A percentile compares a stretch with the other conserved stretches of the same genome.
These are phyloP conservation scores for Fusarium papillatum DNA, from an alignment of 2,329 filamentous ascomycete species.

Conservation along the genomic window DNA sequence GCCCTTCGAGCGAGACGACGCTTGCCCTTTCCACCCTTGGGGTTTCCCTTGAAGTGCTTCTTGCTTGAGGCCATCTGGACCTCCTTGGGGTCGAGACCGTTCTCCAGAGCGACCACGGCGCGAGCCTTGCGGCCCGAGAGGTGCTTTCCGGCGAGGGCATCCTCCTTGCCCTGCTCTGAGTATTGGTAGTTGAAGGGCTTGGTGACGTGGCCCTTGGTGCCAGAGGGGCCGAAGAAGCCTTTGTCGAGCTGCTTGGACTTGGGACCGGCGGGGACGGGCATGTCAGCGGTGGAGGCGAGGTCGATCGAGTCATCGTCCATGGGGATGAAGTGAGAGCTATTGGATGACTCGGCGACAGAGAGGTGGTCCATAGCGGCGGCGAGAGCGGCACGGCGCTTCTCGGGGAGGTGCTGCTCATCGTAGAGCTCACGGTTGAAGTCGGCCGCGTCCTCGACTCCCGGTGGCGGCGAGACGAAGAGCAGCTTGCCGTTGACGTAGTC, in stretches of 20 bases:
- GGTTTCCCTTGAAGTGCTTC: slow-evolving; percentile 94
- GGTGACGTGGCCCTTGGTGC: slow-evolving; percentile 75
- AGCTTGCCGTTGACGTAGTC: slow-evolving; percentile 98
- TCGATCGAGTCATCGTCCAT: slow-evolving; percentile 48
- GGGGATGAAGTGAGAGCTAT: slow-evolving; percentile 41
- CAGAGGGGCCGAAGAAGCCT: slow-evolving; percentile 84
- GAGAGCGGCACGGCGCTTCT: slow-evolving; percentile 80
- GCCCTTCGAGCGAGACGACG: slow-evolving; percentile 37
- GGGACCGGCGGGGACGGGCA: slow-evolving; percentile 69
- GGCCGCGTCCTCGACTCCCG: slow-evolving; percentile 75
- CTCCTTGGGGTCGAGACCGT: slow-evolving; percentile 86
- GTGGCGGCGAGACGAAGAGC: slow-evolving; percentile 91
- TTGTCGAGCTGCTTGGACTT: slow-evolving; percentile 87
- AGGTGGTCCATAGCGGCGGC: slow-evolving; percentile 63
- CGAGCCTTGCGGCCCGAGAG: slow-evolving; percentile 87
- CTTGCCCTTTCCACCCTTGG: slow-evolving; percentile 70
- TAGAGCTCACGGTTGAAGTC: slow-evolving; percentile 94
- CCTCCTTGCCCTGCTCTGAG: slow-evolving; percentile 77
- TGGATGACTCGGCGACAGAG: slow-evolving; percentile 51
- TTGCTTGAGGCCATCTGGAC: slow-evolving; percentile 77
- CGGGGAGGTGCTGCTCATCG: slow-evolving; percentile 83
- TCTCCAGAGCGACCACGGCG: slow-evolving; percentile 85
- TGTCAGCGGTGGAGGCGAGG: slow-evolving; percentile 59
- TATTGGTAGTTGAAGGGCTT: slow-evolving; percentile 94
- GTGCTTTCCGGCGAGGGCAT: slow-evolving; percentile 67